Percentiles rank a stretch among this genome's conserved stretches.
These are phyloP conservation scores for Vicia sativa DNA, from an alignment of 306 rosid genomes.

Conservation along the genomic window DNA sequence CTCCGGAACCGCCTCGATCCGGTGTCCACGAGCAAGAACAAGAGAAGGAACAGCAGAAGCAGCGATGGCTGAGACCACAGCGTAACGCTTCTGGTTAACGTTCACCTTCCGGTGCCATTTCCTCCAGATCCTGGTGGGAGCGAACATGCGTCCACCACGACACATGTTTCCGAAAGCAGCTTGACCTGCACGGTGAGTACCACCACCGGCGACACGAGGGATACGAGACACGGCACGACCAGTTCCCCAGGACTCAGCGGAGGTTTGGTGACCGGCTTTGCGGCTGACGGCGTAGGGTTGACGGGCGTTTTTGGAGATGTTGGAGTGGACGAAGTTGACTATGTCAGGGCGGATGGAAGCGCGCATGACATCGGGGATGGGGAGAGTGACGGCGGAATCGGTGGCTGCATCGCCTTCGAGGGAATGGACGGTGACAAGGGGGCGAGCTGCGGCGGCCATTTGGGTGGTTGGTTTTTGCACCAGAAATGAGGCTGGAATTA, in stretches of 20 bases:
- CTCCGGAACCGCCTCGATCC: conserved; percentile 71
- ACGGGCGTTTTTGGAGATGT: conserved; percentile 69
- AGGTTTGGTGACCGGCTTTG: conserved; percentile 85
- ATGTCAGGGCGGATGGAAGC: conserved; percentile 77
- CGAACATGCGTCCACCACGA: conserved; percentile 92
- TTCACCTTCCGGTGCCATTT: conserved; percentile 86
- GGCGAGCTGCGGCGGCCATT: conserved; percentile 84
- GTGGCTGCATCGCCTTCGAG: conserved; percentile 81
- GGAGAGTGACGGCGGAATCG: conserved; percentile 48
- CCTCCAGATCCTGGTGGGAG: conserved; percentile 97
- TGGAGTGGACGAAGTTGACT: conserved; percentile 69
- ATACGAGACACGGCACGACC: conserved; percentile 94
- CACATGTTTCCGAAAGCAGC: conserved; percentile 95
- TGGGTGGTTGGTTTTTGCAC: neutral
- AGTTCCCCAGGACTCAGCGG: conserved; percentile 93
- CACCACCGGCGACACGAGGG: conserved; percentile 92
- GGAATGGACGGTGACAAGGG: conserved; percentile 71
- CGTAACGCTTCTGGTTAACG: conserved; percentile 80
- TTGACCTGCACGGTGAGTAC: conserved; percentile 92
- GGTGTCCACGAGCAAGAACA: conserved; percentile 77
- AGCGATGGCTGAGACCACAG: conserved; percentile 85
- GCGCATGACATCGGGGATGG: conserved; percentile 75
- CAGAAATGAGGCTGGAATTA: neutral
- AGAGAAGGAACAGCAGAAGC: conserved; percentile 78
- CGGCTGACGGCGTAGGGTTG: conserved; percentile 82